Base-by-base conservation (phyloP, 192 early-diverging fungal species). In the Funneliformis mosseae region DNA sequence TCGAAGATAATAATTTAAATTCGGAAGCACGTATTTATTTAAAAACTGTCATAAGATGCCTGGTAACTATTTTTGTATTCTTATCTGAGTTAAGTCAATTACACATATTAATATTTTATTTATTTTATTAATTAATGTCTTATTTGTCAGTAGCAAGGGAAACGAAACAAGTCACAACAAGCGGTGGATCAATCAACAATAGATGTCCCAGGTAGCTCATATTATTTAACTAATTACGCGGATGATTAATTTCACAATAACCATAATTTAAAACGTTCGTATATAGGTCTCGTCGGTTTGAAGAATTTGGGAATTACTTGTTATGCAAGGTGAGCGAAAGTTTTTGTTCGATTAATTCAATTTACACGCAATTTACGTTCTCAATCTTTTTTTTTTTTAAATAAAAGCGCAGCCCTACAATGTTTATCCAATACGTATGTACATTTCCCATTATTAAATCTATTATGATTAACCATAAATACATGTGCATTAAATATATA, bases 221-320 rank as follows among this genome's bases (percentile, higher is more conserved):
- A 33, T 33, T 72, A n/a, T 42, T 68, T 74, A 25, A 21, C 12
- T 45, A 68, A 39, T 59, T 71, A 46, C 8, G 10, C 18, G 33
- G 33, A 33, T 21, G 7, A 55, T 55, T 55, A 21, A 16, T 21
- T 6, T 21, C 16, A 11, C 16, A 18, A 21, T 55, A 55, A 55
- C 7, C 16, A 55, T 21, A 55, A 55, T 16, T 16, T 50, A 18
- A 50, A 50, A 50, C 41, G 16, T 45, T 59, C 21, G 23, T 16
- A 33, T 80, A n/a, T 82, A 64, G 85, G 85, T 43, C 55, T 86
- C 8, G 83, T 86, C 25, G 85, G 85, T 4, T 63, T 86, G 21
- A 86, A 86, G 61, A 86, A 86, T 42, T 50, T 86, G 7, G 85
- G 85, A 45, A 86, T 84, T 41, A 86, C 85, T 2, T 86, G 85